These are phyloP conservation scores for Acanthochlamys bracteata DNA, from an alignment of 106 monocot genomes.

Conservation along the genomic window DNA sequence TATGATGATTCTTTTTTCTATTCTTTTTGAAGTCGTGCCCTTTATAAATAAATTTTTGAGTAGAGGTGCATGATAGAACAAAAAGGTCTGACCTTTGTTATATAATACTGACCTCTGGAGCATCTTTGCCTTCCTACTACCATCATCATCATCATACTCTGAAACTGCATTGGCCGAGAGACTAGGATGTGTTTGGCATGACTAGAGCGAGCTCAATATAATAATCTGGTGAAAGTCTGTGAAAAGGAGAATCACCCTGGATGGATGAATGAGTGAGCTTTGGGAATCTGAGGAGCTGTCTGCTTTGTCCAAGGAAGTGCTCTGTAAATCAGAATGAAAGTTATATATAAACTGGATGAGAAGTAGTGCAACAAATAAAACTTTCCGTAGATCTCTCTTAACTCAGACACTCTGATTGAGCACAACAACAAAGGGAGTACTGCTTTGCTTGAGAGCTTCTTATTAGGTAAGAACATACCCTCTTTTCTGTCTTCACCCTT, in stretches of 20 bases:
- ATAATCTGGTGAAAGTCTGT: constrained; percentile 17
- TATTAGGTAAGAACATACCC: neutral
- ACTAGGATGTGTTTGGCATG: constrained; percentile 48
- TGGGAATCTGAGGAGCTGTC: neutral
- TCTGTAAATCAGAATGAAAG: neutral
- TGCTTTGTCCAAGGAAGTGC: constrained; percentile 17
- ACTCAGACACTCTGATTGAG: neutral
- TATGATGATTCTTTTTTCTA: constrained; percentile 22
- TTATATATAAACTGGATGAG: neutral
- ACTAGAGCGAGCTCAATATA: constrained; percentile 24
- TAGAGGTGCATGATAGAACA: constrained; percentile 11
- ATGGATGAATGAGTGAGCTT: constrained; percentile 3
- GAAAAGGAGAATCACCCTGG: constrained; percentile 18
- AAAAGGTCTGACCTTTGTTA: constrained; percentile 11
- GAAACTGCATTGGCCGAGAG: constrained; percentile 16
- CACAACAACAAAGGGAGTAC: neutral
- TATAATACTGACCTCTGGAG: constrained; percentile 28
- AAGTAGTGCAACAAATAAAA: neutral
- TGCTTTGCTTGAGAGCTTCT: neutral
- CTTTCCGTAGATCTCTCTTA: neutral
- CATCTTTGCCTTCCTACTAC: constrained; percentile 21
- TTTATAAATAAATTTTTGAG: neutral
- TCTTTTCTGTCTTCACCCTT: neutral
- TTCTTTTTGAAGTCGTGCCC: constrained; percentile 16
- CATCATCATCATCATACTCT: constrained; percentile 8